These are phyloP conservation scores for Cercospora beticola DNA, from an alignment of 2,329 filamentous ascomycete species.

Conservation along the genomic window DNA sequence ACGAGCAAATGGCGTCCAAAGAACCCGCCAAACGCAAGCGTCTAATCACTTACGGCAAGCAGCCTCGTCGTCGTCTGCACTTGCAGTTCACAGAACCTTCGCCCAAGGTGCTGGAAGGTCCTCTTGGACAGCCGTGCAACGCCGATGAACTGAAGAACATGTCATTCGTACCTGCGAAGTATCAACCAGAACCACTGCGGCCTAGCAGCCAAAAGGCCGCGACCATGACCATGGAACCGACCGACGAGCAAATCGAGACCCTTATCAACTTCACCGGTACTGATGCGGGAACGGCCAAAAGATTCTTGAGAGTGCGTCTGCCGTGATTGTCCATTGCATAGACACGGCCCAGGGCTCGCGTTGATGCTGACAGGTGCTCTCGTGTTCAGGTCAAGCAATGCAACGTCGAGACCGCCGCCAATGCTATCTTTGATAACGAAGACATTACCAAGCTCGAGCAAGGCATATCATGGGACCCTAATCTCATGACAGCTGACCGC, in stretches of 20 bases:
- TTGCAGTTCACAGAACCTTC: neutral
- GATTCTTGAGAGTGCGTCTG: constrained; percentile 34
- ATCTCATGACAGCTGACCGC: constrained; percentile 30
- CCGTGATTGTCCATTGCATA: neutral
- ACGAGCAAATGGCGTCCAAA: neutral
- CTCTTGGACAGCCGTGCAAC: constrained; percentile 4
- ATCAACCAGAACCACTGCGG: constrained; percentile 16
- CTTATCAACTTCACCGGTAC: constrained; percentile 27
- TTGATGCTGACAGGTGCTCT: constrained; percentile 7
- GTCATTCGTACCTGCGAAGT: constrained; percentile 19
- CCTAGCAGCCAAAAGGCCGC: constrained; percentile 28
- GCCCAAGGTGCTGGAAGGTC: neutral
- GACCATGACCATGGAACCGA: constrained; percentile 32
- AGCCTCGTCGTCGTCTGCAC: neutral
- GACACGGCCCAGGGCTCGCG: neutral
- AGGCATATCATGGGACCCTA: constrained; percentile 34
- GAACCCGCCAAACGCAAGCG: constrained; percentile 4
- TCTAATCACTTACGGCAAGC: constrained; percentile 3
- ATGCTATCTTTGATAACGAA: constrained; percentile 36
- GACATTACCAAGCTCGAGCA: constrained; percentile 32
- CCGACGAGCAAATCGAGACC: constrained; percentile 26
- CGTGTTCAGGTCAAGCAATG: constrained; percentile 34
- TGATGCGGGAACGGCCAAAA: constrained; percentile 25
- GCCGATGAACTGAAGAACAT: constrained; percentile 16
- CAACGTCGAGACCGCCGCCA: constrained; percentile 31